Percentiles rank a stretch among this genome's conserved stretches.
These are phyloP conservation scores for Rubroboletus satanas DNA, from an alignment of 768 basidiomycete genomes.

Conservation along the genomic window DNA sequence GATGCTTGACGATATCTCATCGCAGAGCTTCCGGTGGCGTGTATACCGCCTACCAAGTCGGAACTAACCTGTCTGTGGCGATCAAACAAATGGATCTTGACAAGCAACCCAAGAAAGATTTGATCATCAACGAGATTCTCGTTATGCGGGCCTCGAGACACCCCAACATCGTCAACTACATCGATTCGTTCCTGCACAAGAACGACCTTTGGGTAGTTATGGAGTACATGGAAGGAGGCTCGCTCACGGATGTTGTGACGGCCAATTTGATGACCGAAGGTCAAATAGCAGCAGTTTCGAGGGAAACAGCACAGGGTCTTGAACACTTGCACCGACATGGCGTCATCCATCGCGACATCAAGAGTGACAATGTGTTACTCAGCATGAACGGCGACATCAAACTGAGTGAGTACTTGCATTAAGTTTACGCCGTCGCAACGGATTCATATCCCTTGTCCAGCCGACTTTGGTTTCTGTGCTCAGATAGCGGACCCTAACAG, in stretches of 20 bases:
- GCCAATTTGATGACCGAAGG: constrained; percentile 94
- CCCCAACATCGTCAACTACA: constrained; percentile 99
- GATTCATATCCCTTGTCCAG: constrained; percentile 37
- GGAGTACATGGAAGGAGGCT: constrained; percentile 99
- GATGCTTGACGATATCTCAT: constrained; percentile 6
- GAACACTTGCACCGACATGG: constrained; percentile 94
- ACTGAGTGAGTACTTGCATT: constrained; percentile 69
- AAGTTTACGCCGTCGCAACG: background rate
- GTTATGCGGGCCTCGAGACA: constrained; percentile 97
- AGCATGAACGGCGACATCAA: constrained; percentile 96
- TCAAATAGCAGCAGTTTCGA: constrained; percentile 93
- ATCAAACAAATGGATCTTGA: constrained; percentile 99
- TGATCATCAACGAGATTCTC: constrained; percentile 99
- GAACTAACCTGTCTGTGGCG: constrained; percentile 89
- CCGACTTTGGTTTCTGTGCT: constrained; percentile 98
- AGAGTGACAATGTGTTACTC: constrained; percentile 94
- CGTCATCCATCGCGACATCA: constrained; percentile 98
- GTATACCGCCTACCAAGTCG: constrained; percentile 97
- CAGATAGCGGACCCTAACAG: constrained; percentile 89
- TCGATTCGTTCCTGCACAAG: constrained; percentile 96
- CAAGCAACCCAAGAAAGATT: constrained; percentile 98
- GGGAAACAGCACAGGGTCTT: constrained; percentile 90
- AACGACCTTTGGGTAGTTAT: constrained; percentile 99
- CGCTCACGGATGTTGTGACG: constrained; percentile 89
- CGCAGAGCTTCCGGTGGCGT: constrained; percentile 92